These are phyloP conservation scores for Pyrenophora seminiperda DNA, from an alignment of 2,329 filamentous ascomycete species.

Conservation along the genomic window DNA sequence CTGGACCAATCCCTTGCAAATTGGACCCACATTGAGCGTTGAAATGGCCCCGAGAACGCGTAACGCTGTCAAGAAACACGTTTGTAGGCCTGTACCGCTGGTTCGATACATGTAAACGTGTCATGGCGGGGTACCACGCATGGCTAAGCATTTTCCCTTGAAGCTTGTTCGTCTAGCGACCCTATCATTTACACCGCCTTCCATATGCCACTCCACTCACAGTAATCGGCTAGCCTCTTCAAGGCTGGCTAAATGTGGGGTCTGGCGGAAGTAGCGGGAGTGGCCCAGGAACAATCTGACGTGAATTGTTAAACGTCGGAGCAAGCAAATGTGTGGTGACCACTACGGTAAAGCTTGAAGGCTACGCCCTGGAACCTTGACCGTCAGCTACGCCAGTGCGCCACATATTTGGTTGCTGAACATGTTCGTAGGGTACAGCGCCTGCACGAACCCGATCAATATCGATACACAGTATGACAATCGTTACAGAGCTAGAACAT, in stretches of 20 bases:
- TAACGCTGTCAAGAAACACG: not conserved
- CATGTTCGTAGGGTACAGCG: not conserved
- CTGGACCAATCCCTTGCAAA: not conserved
- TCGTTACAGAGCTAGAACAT: not conserved
- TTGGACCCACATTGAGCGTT: not conserved
- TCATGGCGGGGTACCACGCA: slow-evolving; percentile 19
- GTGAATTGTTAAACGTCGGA: too few species aligned
- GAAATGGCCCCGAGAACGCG: not conserved
- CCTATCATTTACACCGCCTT: slow-evolving; percentile 12
- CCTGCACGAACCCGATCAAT: not conserved
- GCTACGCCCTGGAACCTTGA: not conserved
- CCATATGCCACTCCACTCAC: not conserved
- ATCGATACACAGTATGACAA: not conserved
- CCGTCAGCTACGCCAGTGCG: not conserved
- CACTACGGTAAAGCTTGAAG: not conserved
- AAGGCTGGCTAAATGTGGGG: slow-evolving; percentile 3
- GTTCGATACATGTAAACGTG: slow-evolving; percentile 6
- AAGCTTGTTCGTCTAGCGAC: slow-evolving; percentile 26
- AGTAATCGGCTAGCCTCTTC: not conserved
- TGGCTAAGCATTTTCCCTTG: slow-evolving; percentile 23
- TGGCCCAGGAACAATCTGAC: slow-evolving; percentile 8
- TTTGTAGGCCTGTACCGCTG: slow-evolving; percentile 6
- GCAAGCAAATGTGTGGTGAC: not conserved
- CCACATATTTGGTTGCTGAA: not conserved
- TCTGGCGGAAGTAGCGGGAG: not conserved